Conservation (phyloP, 805 yeast genomes). For the Candida coquimbonensis region DNA sequence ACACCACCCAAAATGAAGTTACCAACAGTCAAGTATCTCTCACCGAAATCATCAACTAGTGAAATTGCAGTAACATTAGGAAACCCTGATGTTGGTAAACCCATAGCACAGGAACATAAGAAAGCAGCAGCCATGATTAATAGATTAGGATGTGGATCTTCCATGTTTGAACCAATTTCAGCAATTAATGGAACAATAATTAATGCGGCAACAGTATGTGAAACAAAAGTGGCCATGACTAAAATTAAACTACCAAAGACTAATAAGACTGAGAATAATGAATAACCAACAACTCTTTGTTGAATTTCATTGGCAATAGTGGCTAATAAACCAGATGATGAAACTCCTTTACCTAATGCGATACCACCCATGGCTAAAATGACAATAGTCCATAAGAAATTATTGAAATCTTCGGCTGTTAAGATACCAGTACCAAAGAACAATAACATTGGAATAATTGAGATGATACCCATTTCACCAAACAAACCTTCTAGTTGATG, state of each 20-base stretch:
- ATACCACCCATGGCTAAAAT: slow-evolving; percentile 97
- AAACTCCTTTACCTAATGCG: slow-evolving; percentile 90
- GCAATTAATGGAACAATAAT: slow-evolving; percentile 86
- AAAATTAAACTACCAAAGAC: slow-evolving; percentile 79
- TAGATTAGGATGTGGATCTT: slow-evolving; percentile 77
- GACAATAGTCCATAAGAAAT: slow-evolving; percentile 94
- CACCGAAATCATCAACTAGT: slow-evolving; percentile 86
- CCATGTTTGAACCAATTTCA: slow-evolving; percentile 72
- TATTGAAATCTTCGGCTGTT: slow-evolving; percentile 87
- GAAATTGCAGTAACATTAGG: slow-evolving; percentile 98
- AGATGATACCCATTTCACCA: slow-evolving; percentile 97
- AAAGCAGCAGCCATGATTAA: slow-evolving; percentile 59
- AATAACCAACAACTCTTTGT: slow-evolving; percentile 53
- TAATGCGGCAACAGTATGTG: slow-evolving; percentile 95
- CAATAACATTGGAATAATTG: slow-evolving; percentile 82
- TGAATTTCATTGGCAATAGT: slow-evolving; percentile 73
- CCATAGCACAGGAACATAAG: slow-evolving; percentile 94
- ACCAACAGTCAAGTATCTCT: slow-evolving; percentile 78
- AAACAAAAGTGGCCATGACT: slow-evolving; percentile 87
- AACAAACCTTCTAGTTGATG: slow-evolving; percentile 62
- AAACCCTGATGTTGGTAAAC: slow-evolving; percentile 94
- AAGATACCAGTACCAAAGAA: slow-evolving; percentile 88
- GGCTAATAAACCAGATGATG: slow-evolving; percentile 78
- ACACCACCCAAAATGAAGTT: slow-evolving; percentile 88
- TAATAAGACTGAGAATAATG: slow-evolving; percentile 65